Evolutionary conservation across 2,329 filamentous ascomycete species (phyloP).

Genomic region (Aspergillus japonicus): DNA sequence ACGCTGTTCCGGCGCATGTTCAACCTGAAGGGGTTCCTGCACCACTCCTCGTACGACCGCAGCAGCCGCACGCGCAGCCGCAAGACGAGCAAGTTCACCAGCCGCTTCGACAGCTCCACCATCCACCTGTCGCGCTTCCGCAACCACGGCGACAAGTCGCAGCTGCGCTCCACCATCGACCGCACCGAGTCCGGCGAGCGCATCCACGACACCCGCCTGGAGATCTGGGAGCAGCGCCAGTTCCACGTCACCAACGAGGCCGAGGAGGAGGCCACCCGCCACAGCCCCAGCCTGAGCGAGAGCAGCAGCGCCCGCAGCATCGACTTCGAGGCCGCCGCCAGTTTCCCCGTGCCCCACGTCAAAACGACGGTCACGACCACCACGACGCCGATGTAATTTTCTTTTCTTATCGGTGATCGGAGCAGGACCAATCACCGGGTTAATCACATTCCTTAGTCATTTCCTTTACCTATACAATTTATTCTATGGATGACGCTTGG

Average conservation of each 20-base stretch:
- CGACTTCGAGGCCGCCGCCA: background rate
- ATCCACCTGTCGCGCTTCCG: slow-evolving; percentile 16
- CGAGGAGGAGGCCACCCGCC: background rate
- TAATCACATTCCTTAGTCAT: background rate
- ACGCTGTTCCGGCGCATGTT: slow-evolving; percentile 54
- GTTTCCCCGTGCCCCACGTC: background rate
- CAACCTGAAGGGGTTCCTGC: slow-evolving; percentile 32
- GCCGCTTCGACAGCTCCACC: slow-evolving; percentile 10
- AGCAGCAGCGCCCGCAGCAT: background rate
- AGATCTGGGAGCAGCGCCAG: slow-evolving; percentile 22
- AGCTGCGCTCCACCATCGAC: slow-evolving; percentile 8
- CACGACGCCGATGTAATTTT: background rate
- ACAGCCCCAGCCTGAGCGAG: background rate
- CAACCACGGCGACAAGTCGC: slow-evolving; percentile 7
- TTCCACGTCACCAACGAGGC: slow-evolving; percentile 21
- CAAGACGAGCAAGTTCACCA: slow-evolving; percentile 9
- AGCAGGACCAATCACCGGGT: no score
- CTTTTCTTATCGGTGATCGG: background rate
- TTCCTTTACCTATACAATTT: background rate
- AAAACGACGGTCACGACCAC: background rate
- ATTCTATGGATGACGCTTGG: no score
- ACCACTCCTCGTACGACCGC: slow-evolving; percentile 17
- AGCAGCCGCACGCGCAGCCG: slow-evolving; percentile 9
- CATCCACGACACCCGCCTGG: slow-evolving; percentile 13
- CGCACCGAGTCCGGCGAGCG: slow-evolving; percentile 12